Evolutionary conservation across 768 basidiomycete genomes (phyloP).

Genomic region (Pisolithus tinctorius): DNA sequence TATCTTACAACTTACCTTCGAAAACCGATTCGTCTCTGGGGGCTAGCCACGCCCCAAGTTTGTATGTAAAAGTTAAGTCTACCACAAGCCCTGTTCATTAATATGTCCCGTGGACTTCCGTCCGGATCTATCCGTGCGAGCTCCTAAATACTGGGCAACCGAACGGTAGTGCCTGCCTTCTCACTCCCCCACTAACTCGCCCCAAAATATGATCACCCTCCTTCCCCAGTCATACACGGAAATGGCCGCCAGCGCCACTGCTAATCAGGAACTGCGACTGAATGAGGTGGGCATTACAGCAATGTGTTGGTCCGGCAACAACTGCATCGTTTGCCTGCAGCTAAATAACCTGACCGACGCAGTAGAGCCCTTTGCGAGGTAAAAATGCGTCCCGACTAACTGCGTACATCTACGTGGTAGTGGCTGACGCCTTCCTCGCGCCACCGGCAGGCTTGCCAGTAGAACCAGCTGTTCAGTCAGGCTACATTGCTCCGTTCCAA

Average conservation of each 20-base stretch:
- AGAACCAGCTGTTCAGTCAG: constrained; percentile 44
- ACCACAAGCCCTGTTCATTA: not conserved
- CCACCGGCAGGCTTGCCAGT: constrained; percentile 37
- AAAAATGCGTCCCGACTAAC: constrained; percentile 7
- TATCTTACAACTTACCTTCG: not conserved
- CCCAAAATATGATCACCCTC: constrained; percentile 25
- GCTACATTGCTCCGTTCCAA: constrained; percentile 62
- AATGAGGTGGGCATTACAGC: constrained; percentile 30
- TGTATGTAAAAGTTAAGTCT: not conserved
- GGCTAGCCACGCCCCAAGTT: not conserved
- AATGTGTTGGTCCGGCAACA: no score
- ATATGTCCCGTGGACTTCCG: constrained; percentile 10
- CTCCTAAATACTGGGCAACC: not conserved
- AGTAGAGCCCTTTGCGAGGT: constrained; percentile 60
- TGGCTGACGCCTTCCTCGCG: constrained; percentile 1
- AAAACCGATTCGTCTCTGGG: not conserved
- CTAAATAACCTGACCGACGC: constrained; percentile 48
- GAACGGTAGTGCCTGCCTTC: constrained; percentile 8
- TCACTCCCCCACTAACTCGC: not conserved
- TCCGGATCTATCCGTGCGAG: constrained; percentile 13
- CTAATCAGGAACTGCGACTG: constrained; percentile 22
- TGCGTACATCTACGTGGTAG: not conserved
- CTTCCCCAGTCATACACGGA: constrained; percentile 12
- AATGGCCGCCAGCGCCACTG: not conserved
- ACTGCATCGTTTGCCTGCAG: constrained; percentile 22